Base-by-base conservation (phyloP, 768 basidiomycete species). In the Lactarius evosmus region DNA sequence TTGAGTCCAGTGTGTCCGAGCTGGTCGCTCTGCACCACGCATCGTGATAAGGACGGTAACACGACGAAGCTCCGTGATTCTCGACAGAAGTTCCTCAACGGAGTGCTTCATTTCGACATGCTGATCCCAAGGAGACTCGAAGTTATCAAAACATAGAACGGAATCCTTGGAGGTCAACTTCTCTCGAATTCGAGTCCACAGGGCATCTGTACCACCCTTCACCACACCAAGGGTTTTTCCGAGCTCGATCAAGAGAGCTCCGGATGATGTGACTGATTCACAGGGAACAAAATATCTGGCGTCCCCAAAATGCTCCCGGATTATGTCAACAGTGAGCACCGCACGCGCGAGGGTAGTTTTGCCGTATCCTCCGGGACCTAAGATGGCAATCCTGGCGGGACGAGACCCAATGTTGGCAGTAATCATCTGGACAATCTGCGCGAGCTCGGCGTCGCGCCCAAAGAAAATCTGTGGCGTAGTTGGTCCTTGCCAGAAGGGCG, bases 401-500 rank as follows among this genome's bases (percentile, higher is more conserved):
- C 12, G 46, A 49, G 25, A n/a, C 7, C 46, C 46, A 1, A 49
- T 25, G 12, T 25, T 49, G 7, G 22, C 4, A 2, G 25, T 9
- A 3, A 49, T 49, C 46, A 25, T 27, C 1, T 49, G n/a, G n/a
- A 25, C 25, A 22, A 49, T 49, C 25, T 49, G 22, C 4, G 22
- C 46, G 9, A 49, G 46, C 25, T 49, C 46, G 0, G 46, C 22
- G 8, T 49, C 46, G 9, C 46, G 46, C 46, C 46, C 46, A 25
- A 49, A 49, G 46, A 49, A 60, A n/a, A 60, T 60, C 50, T 51
- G 59, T 0, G 59, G 59, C 32, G 22, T 9, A 30, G 30, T 17
- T 22, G 38, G 51, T 2, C 9, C 46, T 3, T 27, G 46, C 22
- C 38, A 16, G 16, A 17, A 6, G 16, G 46, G 2, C 4, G 33